Evolutionary conservation across 805 yeast genomes (phyloP).

Genomic region (Candida nemodendra): DNA sequence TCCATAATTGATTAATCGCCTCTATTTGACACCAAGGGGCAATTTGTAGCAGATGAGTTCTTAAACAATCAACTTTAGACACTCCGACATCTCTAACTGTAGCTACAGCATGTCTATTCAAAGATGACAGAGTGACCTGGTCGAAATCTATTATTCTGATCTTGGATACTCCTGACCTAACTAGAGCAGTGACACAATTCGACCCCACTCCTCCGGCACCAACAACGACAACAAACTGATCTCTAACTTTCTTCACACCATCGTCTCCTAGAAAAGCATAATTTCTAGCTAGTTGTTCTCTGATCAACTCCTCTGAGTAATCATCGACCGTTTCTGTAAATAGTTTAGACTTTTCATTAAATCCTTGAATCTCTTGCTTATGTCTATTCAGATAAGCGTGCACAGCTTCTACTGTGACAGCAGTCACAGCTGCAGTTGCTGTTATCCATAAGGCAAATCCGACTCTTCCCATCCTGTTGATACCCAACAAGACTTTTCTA

Average conservation of each 20-base stretch:
- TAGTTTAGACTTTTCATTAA: not conserved
- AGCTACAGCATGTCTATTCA: slow-evolving; percentile 95
- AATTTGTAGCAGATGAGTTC: slow-evolving; percentile 60
- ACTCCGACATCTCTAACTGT: slow-evolving; percentile 88
- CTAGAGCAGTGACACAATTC: slow-evolving; percentile 89
- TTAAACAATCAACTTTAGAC: slow-evolving; percentile 81
- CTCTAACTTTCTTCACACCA: slow-evolving; percentile 73
- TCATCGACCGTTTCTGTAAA: slow-evolving; percentile 13
- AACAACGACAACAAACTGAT: slow-evolving; percentile 69
- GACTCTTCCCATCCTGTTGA: not conserved
- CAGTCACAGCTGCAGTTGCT: slow-evolving; percentile 34
- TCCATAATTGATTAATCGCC: slow-evolving; percentile 77
- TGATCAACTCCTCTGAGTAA: slow-evolving; percentile 68
- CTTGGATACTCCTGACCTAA: slow-evolving; percentile 83
- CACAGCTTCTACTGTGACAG: slow-evolving; percentile 36
- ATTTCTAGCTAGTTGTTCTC: slow-evolving; percentile 92
- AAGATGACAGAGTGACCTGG: slow-evolving; percentile 88
- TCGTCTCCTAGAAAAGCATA: slow-evolving; percentile 87
- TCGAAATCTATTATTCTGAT: slow-evolving; percentile 89
- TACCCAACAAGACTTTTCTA: too few relatives aligned
- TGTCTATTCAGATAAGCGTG: slow-evolving; percentile 26
- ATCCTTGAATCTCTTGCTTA: not conserved
- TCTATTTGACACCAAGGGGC: slow-evolving; percentile 96
- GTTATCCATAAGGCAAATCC: slow-evolving; percentile 16
- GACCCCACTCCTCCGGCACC: slow-evolving; percentile 99